Evolutionary conservation across 2,329 filamentous ascomycete genomes (phyloP), one percentile per base, ranked within the genome.

Genomic region (Chrysoporthe austroafricana): DNA sequence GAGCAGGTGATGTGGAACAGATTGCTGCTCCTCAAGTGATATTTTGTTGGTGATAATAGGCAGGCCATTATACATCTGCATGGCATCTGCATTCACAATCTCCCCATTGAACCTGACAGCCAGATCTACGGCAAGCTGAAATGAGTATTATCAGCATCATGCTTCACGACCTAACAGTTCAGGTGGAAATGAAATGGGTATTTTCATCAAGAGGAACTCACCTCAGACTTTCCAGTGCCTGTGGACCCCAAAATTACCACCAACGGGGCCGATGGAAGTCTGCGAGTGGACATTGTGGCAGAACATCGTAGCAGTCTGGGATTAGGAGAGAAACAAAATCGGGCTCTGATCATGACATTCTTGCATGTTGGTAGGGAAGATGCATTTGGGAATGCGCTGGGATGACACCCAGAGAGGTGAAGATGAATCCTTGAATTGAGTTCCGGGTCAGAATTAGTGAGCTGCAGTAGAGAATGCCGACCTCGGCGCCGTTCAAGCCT

Each of bases 1-100:
- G 34, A 99, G 86, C 3, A 99, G 82, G 78, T 99, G 95, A 76
- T 99, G 96, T 4, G 91, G 91, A 13, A 99, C 84, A 11, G 91
- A 92, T 69, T 90, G 86, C 74, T 89, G 90, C 77, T 98, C 95
- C 26, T 88, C 84, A 0, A 76, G 63, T 0, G 92, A 88, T 68
- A 98, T 91, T 77, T 98, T 97, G 78, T 99, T 99, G 36, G 96
- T 99, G 73, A 98, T 95, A 71, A 98, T 90, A 5, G 96, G 94
- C 56, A 99, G 82, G 2, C 96, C 96, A 64, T 87, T 86, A 78
- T 99, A 99, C 80, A 99, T 89, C 77, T 99, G 96, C 94, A 99
- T 97, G 50, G 96, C 96, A 83, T 99, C 96, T 59, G 93, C 93
- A 76, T 99, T 99, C 80, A 99, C 94, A 63, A 99, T 87, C 79